Base-by-base conservation (phyloP, 805 yeast species). In the Saturnispora zaruensis region DNA sequence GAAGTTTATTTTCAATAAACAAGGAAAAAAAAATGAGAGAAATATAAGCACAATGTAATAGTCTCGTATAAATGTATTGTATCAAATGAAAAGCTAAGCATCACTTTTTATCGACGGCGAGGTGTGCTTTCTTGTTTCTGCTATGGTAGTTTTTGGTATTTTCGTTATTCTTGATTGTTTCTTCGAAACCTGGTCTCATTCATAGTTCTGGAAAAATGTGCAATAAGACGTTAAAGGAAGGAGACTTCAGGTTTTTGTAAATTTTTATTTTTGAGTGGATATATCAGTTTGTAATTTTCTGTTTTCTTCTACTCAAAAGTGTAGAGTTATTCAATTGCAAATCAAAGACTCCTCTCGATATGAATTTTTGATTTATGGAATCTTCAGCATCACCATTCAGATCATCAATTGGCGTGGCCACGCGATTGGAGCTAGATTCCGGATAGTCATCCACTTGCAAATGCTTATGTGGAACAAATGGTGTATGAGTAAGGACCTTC, bases 251-350 rank as follows among this genome's bases (percentile, higher is more conserved):
- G n/a, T n/a, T n/a, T n/a, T n/a, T n/a, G n/a, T n/a, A n/a, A n/a
- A n/a, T n/a, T n/a, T n/a, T n/a, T n/a, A n/a, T n/a, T n/a, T n/a
- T n/a, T n/a, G n/a, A n/a, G n/a, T n/a, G n/a, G n/a, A n/a, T n/a
- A n/a, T n/a, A 23, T 38, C 24, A 38, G 6, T 38, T 25, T 25
- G 24, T 23, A 8, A 33, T 16, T 26, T 50, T 51, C 18, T 56
- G 51, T 53, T 72, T 72, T 44, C 88, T 68, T 49, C 88, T 69
- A 43, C 79, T 76, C 36, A 84, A 66, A 52, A 84, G 64, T 30
- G 83, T 82, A 41, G 87, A 79, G 20, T 82, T 83, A 50, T 79
- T 79, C 58, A 84, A 63, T 53, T 77, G 79, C 51, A 84, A 69
- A 48, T 83, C 84, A 55, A 83, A 53, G 4, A 45, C 40, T 13